phyloP scores from a whole-genome alignment of 2,329 filamentous ascomycete genomes.

The Exserohilum rostratum region DNA sequence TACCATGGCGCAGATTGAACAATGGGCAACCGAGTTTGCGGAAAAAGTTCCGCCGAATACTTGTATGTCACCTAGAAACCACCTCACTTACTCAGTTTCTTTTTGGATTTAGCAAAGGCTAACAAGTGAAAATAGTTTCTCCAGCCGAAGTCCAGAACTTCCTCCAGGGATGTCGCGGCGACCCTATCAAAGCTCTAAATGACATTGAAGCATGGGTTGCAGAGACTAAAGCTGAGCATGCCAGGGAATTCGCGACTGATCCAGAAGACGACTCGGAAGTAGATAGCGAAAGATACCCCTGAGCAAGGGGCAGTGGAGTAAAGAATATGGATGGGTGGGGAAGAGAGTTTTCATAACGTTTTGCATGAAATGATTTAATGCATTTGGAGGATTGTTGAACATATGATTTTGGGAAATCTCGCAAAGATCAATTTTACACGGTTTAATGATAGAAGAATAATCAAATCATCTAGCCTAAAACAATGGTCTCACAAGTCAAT shows the following conservation, averaged over 20 bases:
- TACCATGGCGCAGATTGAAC: slow-evolving; percentile 28
- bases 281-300: neutral
- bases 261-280: neutral
- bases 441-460: too few relatives aligned
- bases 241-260: neutral
- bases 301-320: neutral
- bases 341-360: too few relatives aligned
- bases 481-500: neutral
- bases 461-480: neutral
- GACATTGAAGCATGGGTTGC: slow-evolving; percentile 30
- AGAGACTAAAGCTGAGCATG: slow-evolving; percentile 8
- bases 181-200: slow-evolving; percentile 26
- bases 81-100: neutral
- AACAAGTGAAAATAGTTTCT: slow-evolving; percentile 15
- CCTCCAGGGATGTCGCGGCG: slow-evolving; percentile 35
- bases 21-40: slow-evolving; percentile 33
- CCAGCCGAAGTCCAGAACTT: slow-evolving; percentile 44
- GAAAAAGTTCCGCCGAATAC: slow-evolving; percentile 33
- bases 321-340: too few relatives aligned
- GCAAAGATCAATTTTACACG: too few relatives aligned
- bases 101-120: neutral
- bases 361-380: too few relatives aligned
- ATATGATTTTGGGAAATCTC: too few relatives aligned
- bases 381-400: too few relatives aligned
- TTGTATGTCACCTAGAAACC: neutral